Evolutionary conservation across 225 moss, liverwort and hornwort species (phyloP).

Genomic region (Bryoerythrophyllum caledonicum): DNA sequence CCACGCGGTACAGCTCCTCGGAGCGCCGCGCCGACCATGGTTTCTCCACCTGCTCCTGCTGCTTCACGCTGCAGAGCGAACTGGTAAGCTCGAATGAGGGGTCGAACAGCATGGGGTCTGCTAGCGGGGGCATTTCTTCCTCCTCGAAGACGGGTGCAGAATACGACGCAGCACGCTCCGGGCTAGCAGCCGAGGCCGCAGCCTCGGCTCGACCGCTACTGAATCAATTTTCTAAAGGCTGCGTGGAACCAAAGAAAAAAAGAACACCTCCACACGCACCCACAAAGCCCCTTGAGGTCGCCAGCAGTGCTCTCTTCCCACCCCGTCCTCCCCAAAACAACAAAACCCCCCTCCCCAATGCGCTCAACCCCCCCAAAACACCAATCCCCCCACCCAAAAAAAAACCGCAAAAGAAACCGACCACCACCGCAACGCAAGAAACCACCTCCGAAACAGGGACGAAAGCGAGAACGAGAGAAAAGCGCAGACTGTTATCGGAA

Average conservation of each 20-base stretch:
- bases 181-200: slow-evolving; percentile 99
- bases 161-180: slow-evolving; percentile 88
- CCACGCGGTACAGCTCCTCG: slow-evolving; percentile 75
- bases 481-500: too few relatives aligned
- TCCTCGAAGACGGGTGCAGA: slow-evolving; percentile 70
- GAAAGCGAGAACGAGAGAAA: too few relatives aligned
- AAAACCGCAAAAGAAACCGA: too few relatives aligned
- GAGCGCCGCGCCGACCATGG: slow-evolving; percentile 69
- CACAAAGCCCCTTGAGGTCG: slow-evolving; percentile 38
- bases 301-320: slow-evolving; percentile 41
- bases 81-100: slow-evolving; percentile 39
- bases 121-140: slow-evolving; percentile 99
- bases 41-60: slow-evolving; percentile 29
- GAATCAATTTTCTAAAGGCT: slow-evolving; percentile 99
- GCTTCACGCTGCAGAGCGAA: too few relatives aligned
- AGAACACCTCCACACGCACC: slow-evolving; percentile 5
- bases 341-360: background rate
- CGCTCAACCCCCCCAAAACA: background rate
- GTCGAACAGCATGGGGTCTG: slow-evolving; percentile 59
- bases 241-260: slow-evolving; percentile 23
- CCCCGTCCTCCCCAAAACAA: background rate
- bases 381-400: too few relatives aligned
- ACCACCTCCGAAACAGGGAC: too few relatives aligned
- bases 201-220: slow-evolving; percentile 96
- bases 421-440: too few relatives aligned